Base-by-base conservation (phyloP, 805 yeast genomes). In the Schwanniomyces vanrijiae region DNA sequence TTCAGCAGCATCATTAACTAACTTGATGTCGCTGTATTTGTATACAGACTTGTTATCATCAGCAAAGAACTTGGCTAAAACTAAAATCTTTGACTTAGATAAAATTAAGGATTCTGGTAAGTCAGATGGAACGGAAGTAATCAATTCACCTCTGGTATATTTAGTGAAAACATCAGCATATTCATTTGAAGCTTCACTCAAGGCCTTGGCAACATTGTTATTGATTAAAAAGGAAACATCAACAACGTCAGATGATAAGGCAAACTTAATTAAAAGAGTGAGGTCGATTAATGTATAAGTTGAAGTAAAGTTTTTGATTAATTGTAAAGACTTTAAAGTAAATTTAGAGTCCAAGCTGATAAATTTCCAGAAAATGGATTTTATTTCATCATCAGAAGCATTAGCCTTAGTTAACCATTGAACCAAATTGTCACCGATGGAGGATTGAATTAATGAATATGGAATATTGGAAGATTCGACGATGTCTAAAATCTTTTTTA, bases 201-300 rank as follows among this genome's bases (percentile, higher is more conserved):
- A 53, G 28, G 74, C 68, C 38, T 54, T 51, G 37, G 69, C 64
- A n/a, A 72, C 71, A 50, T 71, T 71, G 54, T 62, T 64, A 57
- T 70, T 73, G 40, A 73, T 66, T 58, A 73, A 58, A 59, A 70
- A 73, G 7, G 76, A 67, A 25, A 72, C 68, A 44, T 73, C 76
- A 33, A 69, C 70, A 7, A 58, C 60, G 35, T 69, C 61, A 5
- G 75, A 62, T 8, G 61, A 52, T 48, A 73, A 69, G 26, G 74
- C 63, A 45, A 71, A 69, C n/a, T 51, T 53, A 45, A 71, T 64
- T 50, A 73, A 65, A 19, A 58, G 51, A 26, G 58, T 59, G 47
- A 66, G 60, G 48, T 69, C 71, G 44, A 49, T 45, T 43, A 69
- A 50, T 33, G 55, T 40, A 54, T 58, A 64, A 10, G 48, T 38